Percentiles rank a stretch among this genome's conserved stretches.
Conservation (phyloP, 1,284 basidiomycete genomes). For the Puccinia sorghi region DNA sequence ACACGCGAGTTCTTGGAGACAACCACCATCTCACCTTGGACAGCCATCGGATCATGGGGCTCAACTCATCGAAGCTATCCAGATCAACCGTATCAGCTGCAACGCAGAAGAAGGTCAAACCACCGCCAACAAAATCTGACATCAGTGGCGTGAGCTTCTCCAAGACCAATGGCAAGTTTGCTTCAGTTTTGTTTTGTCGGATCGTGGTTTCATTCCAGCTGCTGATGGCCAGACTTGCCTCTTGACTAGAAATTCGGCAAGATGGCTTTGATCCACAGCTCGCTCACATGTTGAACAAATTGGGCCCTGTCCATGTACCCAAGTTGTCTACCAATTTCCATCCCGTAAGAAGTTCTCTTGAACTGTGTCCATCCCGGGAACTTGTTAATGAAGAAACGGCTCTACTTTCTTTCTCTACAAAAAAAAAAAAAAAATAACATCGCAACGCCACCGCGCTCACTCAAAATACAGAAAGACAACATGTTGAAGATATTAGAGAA, state of each 20-base stretch:
- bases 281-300: conserved; percentile 44
- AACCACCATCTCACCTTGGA: conserved; percentile 14
- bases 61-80: conserved; percentile 20
- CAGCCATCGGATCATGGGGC: conserved; percentile 2
- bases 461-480: conserved; percentile 27
- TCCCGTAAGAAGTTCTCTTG: conserved; percentile 12
- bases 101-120: conserved; percentile 7
- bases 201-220: background rate
- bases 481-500: conserved; percentile 45
- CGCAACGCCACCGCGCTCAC: background rate
- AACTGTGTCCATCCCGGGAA: background rate
- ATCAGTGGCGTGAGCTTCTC: conserved; percentile 9
- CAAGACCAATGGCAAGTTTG: conserved; percentile 20
- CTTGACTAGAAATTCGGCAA: conserved; percentile 26
- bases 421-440: background rate
- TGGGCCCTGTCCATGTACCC: conserved; percentile 42
- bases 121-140: background rate
- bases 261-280: conserved; percentile 46
- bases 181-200: background rate
- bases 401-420: background rate
- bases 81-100: conserved; percentile 7
- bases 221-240: background rate
- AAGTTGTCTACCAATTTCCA: conserved; percentile 40
- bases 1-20: background rate
- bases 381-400: too few species aligned